These are phyloP conservation scores for Aquanectria penicillioides DNA, from an alignment of 2,329 filamentous ascomycete genomes.

Conservation along the genomic window DNA sequence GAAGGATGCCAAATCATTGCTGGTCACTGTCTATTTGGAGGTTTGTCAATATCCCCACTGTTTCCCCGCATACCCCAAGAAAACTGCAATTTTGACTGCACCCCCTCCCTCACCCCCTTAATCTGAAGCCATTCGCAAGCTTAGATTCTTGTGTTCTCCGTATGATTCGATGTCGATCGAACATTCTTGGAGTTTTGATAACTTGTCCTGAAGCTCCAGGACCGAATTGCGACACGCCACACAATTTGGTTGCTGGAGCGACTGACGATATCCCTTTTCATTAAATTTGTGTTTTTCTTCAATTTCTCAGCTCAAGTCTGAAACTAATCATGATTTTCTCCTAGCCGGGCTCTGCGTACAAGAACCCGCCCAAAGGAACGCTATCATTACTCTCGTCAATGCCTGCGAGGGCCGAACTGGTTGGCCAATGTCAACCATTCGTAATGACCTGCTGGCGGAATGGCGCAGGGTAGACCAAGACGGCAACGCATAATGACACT, in stretches of 20 bases:
- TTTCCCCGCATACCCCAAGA: neutral
- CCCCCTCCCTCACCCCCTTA: neutral
- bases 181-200: too few species aligned
- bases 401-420: constrained; percentile 48
- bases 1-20: constrained; percentile 53
- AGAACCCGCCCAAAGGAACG: constrained; percentile 47
- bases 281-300: too few species aligned
- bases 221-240: too few species aligned
- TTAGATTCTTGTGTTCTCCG: neutral
- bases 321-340: constrained; percentile 1
- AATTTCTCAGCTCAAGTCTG: constrained; percentile 1
- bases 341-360: constrained; percentile 53
- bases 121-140: neutral
- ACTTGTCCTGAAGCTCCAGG: too few species aligned
- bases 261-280: too few species aligned
- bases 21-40: constrained; percentile 54
- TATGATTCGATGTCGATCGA: too few species aligned
- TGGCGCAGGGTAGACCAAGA: constrained; percentile 40
- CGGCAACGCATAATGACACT: neutral
- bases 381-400: constrained; percentile 49
- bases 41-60: neutral
- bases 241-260: too few species aligned
- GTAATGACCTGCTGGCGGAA: constrained; percentile 44
- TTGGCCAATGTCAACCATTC: constrained; percentile 50
- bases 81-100: neutral